A percentile compares a stretch with the other conserved stretches of the same genome.
These are phyloP conservation scores for Cytospora schulzeri DNA, from an alignment of 2,329 filamentous ascomycete species.

Conservation along the genomic window DNA sequence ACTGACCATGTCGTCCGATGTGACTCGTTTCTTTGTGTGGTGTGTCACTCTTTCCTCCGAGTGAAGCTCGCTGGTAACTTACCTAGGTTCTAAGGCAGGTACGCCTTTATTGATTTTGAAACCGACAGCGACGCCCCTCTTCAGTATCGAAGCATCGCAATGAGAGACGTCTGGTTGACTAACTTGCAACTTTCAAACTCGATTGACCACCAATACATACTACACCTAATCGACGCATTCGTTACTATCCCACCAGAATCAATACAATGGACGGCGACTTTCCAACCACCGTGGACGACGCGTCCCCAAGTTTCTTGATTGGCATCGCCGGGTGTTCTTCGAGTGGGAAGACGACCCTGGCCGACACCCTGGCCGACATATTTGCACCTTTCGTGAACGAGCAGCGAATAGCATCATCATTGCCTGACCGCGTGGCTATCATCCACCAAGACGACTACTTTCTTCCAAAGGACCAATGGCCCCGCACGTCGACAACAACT, in stretches of 20 bases:
- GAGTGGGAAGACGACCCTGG: slow-evolving; percentile 32
- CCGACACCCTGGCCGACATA: slow-evolving; percentile 29
- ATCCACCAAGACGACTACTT: neutral
- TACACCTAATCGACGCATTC: neutral
- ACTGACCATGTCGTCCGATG: neutral
- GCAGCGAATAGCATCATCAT: neutral
- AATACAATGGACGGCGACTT: neutral
- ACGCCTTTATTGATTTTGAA: neutral
- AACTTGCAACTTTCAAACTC: neutral
- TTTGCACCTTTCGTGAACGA: slow-evolving; percentile 10
- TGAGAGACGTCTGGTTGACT: neutral
- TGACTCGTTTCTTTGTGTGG: neutral
- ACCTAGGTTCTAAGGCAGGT: neutral
- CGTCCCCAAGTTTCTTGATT: slow-evolving; percentile 27
- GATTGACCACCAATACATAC: slow-evolving; percentile 5
- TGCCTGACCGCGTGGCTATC: neutral
- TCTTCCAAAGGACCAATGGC: neutral
- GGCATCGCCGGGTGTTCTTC: slow-evolving; percentile 31
- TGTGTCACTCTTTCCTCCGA: neutral
- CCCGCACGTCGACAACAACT: neutral
- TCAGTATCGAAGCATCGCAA: neutral
- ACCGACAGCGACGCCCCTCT: neutral
- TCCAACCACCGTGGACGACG: neutral
- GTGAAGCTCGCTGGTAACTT: neutral
- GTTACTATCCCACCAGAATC: neutral